Evolutionary conservation across 179 eudicot genomes (phyloP).

Genomic region (Monotropa hypopitys): DNA sequence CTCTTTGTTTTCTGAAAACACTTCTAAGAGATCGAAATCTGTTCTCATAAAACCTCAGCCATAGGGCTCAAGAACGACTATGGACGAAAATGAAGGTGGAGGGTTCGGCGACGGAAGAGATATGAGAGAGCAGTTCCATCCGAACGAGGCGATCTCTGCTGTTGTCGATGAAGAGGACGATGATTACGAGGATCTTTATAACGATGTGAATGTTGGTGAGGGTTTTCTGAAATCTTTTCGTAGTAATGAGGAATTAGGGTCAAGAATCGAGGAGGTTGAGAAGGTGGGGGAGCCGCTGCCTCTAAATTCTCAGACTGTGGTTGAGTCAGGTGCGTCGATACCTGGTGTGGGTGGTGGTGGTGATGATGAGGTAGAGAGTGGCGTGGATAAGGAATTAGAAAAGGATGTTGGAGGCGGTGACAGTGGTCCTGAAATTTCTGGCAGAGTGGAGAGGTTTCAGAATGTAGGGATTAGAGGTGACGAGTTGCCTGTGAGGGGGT

Average conservation of each 20-base stretch:
- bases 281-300: conserved; percentile 12
- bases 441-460: conserved; percentile 40
- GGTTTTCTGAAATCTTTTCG: conserved; percentile 49
- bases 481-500: conserved; percentile 15
- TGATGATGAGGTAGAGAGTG: conserved; percentile 23
- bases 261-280: conserved; percentile 25
- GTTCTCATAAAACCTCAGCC: not conserved
- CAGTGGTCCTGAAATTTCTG: conserved; percentile 18
- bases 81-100: conserved; percentile 11
- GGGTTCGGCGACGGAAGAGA: conserved; percentile 11
- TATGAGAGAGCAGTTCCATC: conserved; percentile 20
- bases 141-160: conserved; percentile 37
- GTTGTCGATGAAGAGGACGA: conserved; percentile 63
- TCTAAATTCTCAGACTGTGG: conserved; percentile 8
- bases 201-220: conserved; percentile 82
- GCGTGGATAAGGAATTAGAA: conserved; percentile 30
- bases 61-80: not conserved
- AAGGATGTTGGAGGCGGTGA: conserved; percentile 18
- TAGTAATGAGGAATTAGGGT: conserved; percentile 44
- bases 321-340: conserved; percentile 16
- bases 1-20: not conserved
- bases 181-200: conserved; percentile 81
- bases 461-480: conserved; percentile 28
- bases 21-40: not conserved
- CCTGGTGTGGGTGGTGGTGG: conserved; percentile 12